Conservation (phyloP, 768 basidiomycete genomes). For the Clavulina sp. region DNA sequence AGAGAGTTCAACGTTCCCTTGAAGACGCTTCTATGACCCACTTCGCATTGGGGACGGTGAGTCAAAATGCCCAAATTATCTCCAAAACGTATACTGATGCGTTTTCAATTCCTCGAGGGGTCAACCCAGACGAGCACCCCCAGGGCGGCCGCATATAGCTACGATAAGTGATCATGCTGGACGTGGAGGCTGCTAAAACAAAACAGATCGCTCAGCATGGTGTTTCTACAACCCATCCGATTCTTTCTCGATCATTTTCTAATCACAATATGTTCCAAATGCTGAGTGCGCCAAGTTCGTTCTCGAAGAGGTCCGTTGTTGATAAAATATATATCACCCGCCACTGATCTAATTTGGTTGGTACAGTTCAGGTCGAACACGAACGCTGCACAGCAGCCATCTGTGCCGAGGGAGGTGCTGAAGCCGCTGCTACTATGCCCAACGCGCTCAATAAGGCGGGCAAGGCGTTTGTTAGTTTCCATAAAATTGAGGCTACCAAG, state of each 20-base stretch:
- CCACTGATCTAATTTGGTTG: neutral
- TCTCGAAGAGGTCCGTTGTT: slow-evolving; percentile 70
- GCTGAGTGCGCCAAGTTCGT: slow-evolving; percentile 98
- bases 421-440: slow-evolving; percentile 88
- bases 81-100: too few species aligned
- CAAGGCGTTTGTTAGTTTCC: slow-evolving; percentile 84
- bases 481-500: slow-evolving; percentile 95
- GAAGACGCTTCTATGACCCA: slow-evolving; percentile 92
- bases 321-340: neutral
- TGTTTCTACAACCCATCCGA: slow-evolving; percentile 22
- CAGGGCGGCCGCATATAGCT: too few species aligned
- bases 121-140: too few species aligned
- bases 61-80: slow-evolving; percentile 12
- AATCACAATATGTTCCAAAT: slow-evolving; percentile 30
- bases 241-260: neutral
- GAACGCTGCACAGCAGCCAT: slow-evolving; percentile 97
- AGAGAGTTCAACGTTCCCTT: slow-evolving; percentile 90
- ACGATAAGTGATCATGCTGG: slow-evolving; percentile 1
- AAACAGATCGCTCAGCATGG: slow-evolving; percentile 99
- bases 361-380: slow-evolving; percentile 68
- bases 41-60: slow-evolving; percentile 56
- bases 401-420: slow-evolving; percentile 94
- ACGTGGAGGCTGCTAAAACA: slow-evolving; percentile 79
- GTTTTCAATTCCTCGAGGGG: too few species aligned
- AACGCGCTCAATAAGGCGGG: slow-evolving; percentile 83